Conservation (phyloP, 2,329 filamentous ascomycete species). For the Fusarium sp. region DNA sequence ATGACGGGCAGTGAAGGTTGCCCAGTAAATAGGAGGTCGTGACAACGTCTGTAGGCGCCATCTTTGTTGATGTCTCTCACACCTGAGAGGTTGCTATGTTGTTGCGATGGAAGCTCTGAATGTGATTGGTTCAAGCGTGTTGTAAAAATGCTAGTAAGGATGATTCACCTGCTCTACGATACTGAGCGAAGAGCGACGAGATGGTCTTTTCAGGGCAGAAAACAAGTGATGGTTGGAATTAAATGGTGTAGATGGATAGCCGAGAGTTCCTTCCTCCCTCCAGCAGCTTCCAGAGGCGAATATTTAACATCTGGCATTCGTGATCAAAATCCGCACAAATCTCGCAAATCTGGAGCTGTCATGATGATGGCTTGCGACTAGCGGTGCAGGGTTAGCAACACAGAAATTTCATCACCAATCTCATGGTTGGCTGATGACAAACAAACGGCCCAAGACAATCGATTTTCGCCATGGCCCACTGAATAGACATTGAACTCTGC, state of each 20-base stretch:
- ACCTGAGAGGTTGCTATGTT: not conserved
- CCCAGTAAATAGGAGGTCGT: slow-evolving; percentile 74
- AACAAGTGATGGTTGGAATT: not conserved
- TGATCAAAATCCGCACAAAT: slow-evolving; percentile 53
- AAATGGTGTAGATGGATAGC: not conserved
- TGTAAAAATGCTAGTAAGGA: slow-evolving; percentile 10
- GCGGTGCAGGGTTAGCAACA: slow-evolving; percentile 7
- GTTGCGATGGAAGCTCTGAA: slow-evolving; percentile 1
- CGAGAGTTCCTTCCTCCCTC: slow-evolving; percentile 14
- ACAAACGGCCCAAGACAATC: not conserved
- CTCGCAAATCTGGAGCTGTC: slow-evolving; percentile 43
- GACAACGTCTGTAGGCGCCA: slow-evolving; percentile 48
- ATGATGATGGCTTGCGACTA: slow-evolving; percentile 29
- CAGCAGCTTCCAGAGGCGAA: slow-evolving; percentile 13
- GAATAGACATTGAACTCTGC: not conserved
- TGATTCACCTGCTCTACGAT: not conserved
- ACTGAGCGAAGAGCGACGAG: not conserved
- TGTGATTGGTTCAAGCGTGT: not conserved
- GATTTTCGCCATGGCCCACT: not conserved
- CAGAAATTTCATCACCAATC: not conserved
- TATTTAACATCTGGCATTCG: slow-evolving; percentile 29
- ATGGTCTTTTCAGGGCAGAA: not conserved
- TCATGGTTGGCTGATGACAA: not conserved
- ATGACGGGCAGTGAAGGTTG: slow-evolving; percentile 84
- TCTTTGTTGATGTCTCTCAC: slow-evolving; percentile 33